Evolutionary conservation across 2,329 filamentous ascomycete genomes (phyloP), one percentile per base, ranked within the genome.

Genomic region (Fusarium heterosporum): DNA sequence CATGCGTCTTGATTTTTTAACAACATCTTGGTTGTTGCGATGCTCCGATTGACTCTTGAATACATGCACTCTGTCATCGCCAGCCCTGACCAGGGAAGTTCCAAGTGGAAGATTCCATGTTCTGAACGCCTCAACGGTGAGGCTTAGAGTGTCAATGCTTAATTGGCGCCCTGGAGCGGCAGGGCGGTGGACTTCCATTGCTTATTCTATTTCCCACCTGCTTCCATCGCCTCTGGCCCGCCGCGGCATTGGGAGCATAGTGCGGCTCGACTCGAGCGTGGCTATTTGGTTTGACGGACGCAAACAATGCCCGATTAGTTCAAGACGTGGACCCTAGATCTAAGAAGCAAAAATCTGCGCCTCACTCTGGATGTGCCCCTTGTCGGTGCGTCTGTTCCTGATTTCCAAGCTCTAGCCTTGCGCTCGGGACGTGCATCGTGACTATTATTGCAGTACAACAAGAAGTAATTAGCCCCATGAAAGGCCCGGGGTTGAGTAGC

Each of bases 121-220:
- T 29, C 38, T 49, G 36, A 53, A 41, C 42, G 36, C 34, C 29
- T 28, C 64, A 69, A 67, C 58, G 66, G 65, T 64, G 66, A 67
- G 66, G 66, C 66, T 58, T 69, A 17, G 30, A 34, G 41, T 60
- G 59, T 52, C 47, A 46, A 51, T 53, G 42, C 64, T 69, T 61
- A 66, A 57, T 55, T 61, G 52, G 26, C 41, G 57, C 34, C 49
- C 29, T 38, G n/a, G 38, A 30, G 55, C 38, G 43, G 43, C 26
- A 54, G 54, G 55, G 55, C 55, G 54, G 36, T 19, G 53, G 38
- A 38, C 32, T 59, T 30, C 52, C 36, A 70, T 47, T 36, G 34
- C 34, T 36, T 36, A n/a, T 36, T n/a, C 34, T n/a, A 22, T 22
- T 22, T 6, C 22, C 22, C 6, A 22, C 28, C 34, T 29, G 49